Evolutionary conservation across 139 green algal genomes (phyloP).

Genomic region (Ulvella scutata): DNA sequence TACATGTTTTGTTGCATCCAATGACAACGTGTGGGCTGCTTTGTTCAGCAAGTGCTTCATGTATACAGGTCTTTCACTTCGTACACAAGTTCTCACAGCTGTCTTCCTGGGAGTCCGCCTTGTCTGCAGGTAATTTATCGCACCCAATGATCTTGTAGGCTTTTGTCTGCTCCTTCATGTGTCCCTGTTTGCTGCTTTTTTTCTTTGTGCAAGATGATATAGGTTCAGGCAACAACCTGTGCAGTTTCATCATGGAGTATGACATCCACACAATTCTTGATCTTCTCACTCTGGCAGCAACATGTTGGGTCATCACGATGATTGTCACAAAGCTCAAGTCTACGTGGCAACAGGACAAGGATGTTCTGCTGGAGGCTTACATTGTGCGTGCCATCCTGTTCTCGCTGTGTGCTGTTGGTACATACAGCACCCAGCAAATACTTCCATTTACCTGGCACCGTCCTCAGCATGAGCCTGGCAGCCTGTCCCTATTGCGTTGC

Average conservation of each 20-base stretch:
- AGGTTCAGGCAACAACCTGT: not conserved
- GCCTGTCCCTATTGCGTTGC: too few relatives aligned
- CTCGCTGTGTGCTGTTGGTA: too few relatives aligned
- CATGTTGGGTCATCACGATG: conserved; percentile 68
- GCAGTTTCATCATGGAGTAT: conserved; percentile 98
- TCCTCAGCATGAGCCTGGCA: too few relatives aligned
- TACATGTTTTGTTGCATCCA: not conserved
- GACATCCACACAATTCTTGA: conserved; percentile 97
- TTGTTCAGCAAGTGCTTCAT: not conserved
- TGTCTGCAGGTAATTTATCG: conserved; percentile 52
- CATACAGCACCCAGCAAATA: too few relatives aligned
- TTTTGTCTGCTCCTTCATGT: not conserved
- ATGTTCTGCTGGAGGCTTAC: conserved; percentile 30
- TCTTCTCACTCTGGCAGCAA: conserved; percentile 68
- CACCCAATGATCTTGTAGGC: not conserved
- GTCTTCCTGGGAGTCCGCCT: conserved; percentile 81
- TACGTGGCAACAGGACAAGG: conserved; percentile 79
- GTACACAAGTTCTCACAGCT: conserved; percentile 81
- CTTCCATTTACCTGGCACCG: too few relatives aligned
- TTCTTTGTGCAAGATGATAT: not conserved
- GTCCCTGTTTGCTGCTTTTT: not conserved
- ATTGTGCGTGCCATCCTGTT: not conserved
- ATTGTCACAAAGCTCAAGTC: conserved; percentile 49
- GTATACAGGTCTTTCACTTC: conserved; percentile 71
- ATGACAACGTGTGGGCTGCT: not conserved